phyloP scores from a whole-genome alignment of 2,329 filamentous ascomycete species.

The Cadophora sp. region DNA sequence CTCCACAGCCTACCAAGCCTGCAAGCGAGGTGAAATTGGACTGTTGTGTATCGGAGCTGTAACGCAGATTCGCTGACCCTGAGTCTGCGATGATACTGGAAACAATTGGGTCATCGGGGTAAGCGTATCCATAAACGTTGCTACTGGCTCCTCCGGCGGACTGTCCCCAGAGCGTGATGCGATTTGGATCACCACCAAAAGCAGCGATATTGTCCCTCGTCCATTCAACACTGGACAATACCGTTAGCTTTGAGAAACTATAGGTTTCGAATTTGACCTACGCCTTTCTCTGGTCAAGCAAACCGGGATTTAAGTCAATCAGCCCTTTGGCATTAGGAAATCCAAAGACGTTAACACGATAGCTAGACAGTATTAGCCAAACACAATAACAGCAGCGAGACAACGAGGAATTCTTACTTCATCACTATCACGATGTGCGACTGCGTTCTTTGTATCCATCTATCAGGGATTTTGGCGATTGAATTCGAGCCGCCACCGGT shows the following conservation, averaged over 20 bases:
- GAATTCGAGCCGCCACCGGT: slow-evolving; percentile 30
- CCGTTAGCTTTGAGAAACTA: background rate
- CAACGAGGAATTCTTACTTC: slow-evolving; percentile 30
- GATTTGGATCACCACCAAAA: slow-evolving; percentile 62
- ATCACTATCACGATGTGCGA: slow-evolving; percentile 41
- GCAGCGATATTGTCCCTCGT: slow-evolving; percentile 58
- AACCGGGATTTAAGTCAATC: slow-evolving; percentile 49
- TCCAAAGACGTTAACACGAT: slow-evolving; percentile 46
- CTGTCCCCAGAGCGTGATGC: slow-evolving; percentile 43
- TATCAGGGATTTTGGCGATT: slow-evolving; percentile 26
- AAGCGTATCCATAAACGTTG: slow-evolving; percentile 40
- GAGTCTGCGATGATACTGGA: slow-evolving; percentile 33
- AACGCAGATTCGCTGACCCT: slow-evolving; percentile 12
- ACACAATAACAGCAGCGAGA: background rate
- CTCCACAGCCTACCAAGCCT: slow-evolving; percentile 37
- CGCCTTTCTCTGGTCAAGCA: slow-evolving; percentile 61
- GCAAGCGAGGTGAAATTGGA: slow-evolving; percentile 41
- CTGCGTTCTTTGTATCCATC: slow-evolving; percentile 27
- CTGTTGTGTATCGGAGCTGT: slow-evolving; percentile 26
- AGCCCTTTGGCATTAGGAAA: slow-evolving; percentile 36
- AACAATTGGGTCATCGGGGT: slow-evolving; percentile 38
- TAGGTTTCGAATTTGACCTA: background rate
- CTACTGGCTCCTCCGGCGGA: slow-evolving; percentile 34
- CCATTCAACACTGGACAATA: slow-evolving; percentile 50
- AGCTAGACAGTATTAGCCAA: slow-evolving; percentile 14